Base-by-base conservation (phyloP, 495 filamentous ascomycete genomes). In the Penicillium manginii region DNA sequence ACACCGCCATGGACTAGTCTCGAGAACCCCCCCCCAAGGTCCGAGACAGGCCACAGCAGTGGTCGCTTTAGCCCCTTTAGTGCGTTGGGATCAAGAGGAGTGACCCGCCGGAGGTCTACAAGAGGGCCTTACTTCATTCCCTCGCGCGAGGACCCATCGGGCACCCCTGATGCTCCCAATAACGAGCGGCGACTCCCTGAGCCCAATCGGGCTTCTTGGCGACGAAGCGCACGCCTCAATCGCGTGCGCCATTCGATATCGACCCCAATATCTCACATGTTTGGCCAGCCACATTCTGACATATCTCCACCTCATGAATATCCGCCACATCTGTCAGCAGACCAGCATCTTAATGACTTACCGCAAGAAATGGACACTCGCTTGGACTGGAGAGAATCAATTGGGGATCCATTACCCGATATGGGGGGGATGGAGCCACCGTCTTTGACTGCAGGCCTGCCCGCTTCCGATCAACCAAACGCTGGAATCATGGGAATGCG, bases 1-100 rank as follows among this genome's bases (percentile, higher is more conserved):
- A 53, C 73, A 84, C 68, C 74, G 82, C 50, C 75, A 77, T 65
- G 78, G 78, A 4, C 62, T 76, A 10, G 68, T 78, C 3, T 74
- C 74, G 51, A 74, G 75, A 54, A 63, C 76, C 6, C 60, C 70
- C 60, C 70, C 7, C 72, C 76, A 18, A 70, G 78, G 48, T 68
- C 73, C 4, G 78, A 80, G 56, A 62, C 64, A 9, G 55, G 65
- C 15, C 70, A 78, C 39, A 74, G 62, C 43, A 74, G 59, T 53
- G 67, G 70, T 57, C 76, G 78, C 1, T 79, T 80, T 50, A 78
- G 75, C 50, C 76, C 78, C 0, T 80, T 80, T 58, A 70, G 65
- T 51, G 74, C 72, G 3, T 57, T 78, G 26, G 60, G 74, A 46
- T 72, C 74, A 17, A 69, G 74, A 56, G 76, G 76, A 29, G 69